Base-by-base conservation (phyloP, 805 yeast genomes). In the Grigorovia jiainica region DNA sequence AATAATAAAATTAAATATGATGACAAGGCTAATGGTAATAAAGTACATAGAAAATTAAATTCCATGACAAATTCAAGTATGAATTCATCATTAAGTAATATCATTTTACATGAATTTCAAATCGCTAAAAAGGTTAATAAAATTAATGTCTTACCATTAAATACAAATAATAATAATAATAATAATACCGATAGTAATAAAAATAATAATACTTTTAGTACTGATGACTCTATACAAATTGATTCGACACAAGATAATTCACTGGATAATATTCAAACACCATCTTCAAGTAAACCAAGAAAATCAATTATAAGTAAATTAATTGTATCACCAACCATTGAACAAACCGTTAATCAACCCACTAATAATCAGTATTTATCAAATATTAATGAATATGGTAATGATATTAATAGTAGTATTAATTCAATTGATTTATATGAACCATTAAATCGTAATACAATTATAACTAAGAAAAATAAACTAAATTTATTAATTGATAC, bases 91-190 rank as follows among this genome's bases (percentile, higher is more conserved):
- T n/a, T n/a, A 16, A 21, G 32, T n/a, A 41, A 37, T 33, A 35
- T 29, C 11, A 47, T 42, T 5, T 49, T 49, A 10, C 50, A 47
- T 34, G 50, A 46, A 33, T 50, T 39, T 33, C 47, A 47, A 10
- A 35, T 50, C 18, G 41, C 45, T 2, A 40, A 40, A 35, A 49
- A 49, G 31, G 34, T 46, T n/a, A 31, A 38, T 13, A n/a, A 20
- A 20, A 7, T 7, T 33, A 5, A 48, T 20, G 27, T 13, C 6
- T 4, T 9, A 7, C 3, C 11, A 27, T 13, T 10, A 11, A 27
- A 27, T 7, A 13, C 31, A 4, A 20, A 10, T 5, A 5, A 11
- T 13, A 20, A 9, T 33, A 15, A 8, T 3, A 33, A 20, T 33
- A 11, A 33, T 15, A 7, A 33, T 33, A 33, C 2, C 15, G n/a